Percentiles rank a stretch among this genome's conserved stretches.
phyloP scores from a whole-genome alignment of 208 protist genomes.

The Novymonas esmeraldas region DNA sequence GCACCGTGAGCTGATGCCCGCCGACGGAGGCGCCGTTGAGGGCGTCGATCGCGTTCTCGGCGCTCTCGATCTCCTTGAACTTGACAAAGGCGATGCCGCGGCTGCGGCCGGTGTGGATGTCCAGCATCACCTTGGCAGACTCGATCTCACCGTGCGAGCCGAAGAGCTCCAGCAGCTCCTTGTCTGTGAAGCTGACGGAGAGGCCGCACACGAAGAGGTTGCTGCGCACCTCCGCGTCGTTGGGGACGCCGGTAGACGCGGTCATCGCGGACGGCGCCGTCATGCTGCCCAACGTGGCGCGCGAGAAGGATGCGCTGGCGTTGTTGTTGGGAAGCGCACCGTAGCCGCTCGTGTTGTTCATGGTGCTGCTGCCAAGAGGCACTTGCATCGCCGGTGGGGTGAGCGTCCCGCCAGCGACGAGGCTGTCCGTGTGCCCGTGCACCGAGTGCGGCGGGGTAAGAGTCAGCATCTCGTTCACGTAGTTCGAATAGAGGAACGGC shows the following conservation, averaged over 20 bases:
- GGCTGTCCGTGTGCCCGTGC: neutral
- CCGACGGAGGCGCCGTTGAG: constrained; percentile 45
- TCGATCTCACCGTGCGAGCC: constrained; percentile 53
- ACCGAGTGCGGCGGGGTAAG: neutral
- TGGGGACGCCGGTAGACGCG: constrained; percentile 7
- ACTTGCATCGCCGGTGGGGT: constrained; percentile 1
- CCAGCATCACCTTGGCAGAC: constrained; percentile 85
- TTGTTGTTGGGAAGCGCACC: neutral
- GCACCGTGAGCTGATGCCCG: constrained; percentile 49
- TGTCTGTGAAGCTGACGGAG: constrained; percentile 42
- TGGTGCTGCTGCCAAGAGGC: neutral
- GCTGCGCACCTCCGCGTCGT: constrained; percentile 57
- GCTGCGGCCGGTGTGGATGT: constrained; percentile 77
- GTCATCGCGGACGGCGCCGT: neutral
- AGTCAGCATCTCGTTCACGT: constrained; percentile 4
- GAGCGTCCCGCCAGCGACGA: neutral
- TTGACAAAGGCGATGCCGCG: constrained; percentile 82
- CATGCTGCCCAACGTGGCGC: neutral
- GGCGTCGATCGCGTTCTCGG: constrained; percentile 45
- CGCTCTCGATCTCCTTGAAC: constrained; percentile 43
- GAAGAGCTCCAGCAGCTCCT: constrained; percentile 51
- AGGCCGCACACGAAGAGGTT: constrained; percentile 82
- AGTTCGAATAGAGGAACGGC: constrained; percentile 24
- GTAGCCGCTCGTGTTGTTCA: neutral
- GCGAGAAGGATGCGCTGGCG: neutral